phyloP scores from a whole-genome alignment of 2,329 filamentous ascomycete species.

The Phialemonium atrogriseum region DNA sequence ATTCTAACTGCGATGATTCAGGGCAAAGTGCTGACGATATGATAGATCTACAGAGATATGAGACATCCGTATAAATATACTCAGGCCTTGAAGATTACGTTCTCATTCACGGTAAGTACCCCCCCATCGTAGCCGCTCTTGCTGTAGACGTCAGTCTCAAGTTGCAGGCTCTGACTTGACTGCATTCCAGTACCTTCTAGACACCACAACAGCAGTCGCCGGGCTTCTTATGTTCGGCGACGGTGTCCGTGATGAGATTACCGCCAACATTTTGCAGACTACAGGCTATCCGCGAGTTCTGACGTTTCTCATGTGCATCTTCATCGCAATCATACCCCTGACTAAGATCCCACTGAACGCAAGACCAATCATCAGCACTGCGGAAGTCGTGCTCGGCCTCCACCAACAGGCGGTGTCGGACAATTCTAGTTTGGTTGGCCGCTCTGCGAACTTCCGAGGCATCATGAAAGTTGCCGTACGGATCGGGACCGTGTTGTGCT shows the following conservation, averaged over 20 bases:
- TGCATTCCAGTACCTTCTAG: conserved; percentile 57
- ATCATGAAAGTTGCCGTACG: conserved; percentile 54
- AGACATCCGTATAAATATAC: conserved; percentile 72
- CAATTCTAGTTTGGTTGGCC: conserved; percentile 38
- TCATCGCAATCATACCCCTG: conserved; percentile 86
- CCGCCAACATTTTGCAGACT: conserved; percentile 74
- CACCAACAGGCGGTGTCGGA: conserved; percentile 41
- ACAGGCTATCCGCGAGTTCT: conserved; percentile 65
- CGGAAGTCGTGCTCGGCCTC: conserved; percentile 74
- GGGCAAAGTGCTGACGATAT: conserved; percentile 9
- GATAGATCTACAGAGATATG: conserved; percentile 54
- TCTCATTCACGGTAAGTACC: conserved; percentile 66
- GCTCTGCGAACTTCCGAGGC: conserved; percentile 48
- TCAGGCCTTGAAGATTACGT: conserved; percentile 68
- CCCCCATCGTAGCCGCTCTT: too few species aligned
- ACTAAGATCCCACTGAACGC: conserved; percentile 92
- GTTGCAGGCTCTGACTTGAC: too few species aligned
- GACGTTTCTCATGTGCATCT: conserved; percentile 73
- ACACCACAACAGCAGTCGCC: conserved; percentile 71
- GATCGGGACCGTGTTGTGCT: conserved; percentile 57
- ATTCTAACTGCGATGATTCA: neutral
- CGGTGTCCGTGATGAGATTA: conserved; percentile 78
- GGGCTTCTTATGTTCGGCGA: conserved; percentile 95
- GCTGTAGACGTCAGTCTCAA: too few species aligned
- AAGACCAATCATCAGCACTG: conserved; percentile 76